Percentiles rank a stretch among this genome's conserved stretches.
phyloP scores from a whole-genome alignment of 2,329 filamentous ascomycete species.

The Daldinia eschscholtzii region DNA sequence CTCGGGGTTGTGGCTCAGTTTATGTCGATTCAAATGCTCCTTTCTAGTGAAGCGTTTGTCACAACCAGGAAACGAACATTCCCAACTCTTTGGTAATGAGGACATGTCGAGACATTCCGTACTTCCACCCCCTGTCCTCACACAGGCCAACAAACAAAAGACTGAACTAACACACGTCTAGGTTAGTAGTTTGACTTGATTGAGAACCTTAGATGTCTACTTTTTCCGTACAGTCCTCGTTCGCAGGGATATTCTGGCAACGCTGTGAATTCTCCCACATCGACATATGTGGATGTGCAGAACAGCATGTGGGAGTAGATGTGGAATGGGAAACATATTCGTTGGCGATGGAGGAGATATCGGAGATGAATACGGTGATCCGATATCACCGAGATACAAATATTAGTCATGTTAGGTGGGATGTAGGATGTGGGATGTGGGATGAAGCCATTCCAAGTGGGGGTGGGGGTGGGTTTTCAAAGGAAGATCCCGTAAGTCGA shows the following conservation, averaged over 20 bases:
- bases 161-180: conserved; percentile 1
- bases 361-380: conserved; percentile 18
- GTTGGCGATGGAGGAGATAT: conserved; percentile 20
- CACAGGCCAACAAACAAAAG: conserved; percentile 5
- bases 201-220: not conserved
- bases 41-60: conserved; percentile 47
- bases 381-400: conserved; percentile 21
- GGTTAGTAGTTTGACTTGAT: not conserved
- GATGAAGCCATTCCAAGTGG: not conserved
- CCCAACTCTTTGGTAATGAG: conserved; percentile 38
- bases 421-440: conserved; percentile 31
- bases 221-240: not conserved
- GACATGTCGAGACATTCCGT: conserved; percentile 29
- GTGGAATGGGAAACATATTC: conserved; percentile 18
- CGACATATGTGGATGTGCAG: conserved; percentile 2
- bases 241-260: not conserved
- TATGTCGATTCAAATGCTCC: conserved; percentile 48
- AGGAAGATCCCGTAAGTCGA: not conserved
- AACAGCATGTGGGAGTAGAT: conserved; percentile 7
- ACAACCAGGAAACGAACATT: conserved; percentile 43
- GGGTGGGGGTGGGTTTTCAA: not conserved
- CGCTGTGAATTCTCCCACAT: conserved; percentile 11
- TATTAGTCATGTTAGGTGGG: conserved; percentile 27
- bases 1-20: conserved; percentile 44
- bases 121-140: conserved; percentile 4